Conservation (phyloP, 441 rosid species). For the Adansonia rubrostipa region DNA sequence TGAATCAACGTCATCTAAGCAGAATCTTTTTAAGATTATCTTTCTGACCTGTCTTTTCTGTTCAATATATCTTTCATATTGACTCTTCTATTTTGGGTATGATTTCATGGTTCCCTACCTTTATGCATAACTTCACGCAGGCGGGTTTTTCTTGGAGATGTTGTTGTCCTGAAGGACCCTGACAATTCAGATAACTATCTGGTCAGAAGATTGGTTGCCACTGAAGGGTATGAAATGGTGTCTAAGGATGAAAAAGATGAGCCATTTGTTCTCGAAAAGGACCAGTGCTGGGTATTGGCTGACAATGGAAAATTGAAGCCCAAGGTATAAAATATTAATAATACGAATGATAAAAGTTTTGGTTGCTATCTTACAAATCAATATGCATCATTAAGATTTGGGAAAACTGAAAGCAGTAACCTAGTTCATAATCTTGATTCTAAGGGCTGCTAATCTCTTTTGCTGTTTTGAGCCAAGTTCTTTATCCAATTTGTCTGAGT, state of each 20-base stretch:
- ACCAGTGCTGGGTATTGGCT: conserved; percentile 91
- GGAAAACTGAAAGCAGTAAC: no score
- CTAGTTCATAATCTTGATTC: no score
- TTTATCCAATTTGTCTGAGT: neutral
- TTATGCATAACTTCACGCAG: conserved; percentile 39
- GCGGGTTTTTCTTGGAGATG: conserved; percentile 83
- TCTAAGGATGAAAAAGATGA: conserved; percentile 77
- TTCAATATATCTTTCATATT: neutral
- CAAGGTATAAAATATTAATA: conserved; percentile 54
- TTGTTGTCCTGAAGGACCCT: conserved; percentile 84
- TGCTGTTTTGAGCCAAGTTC: neutral
- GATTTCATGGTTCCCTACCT: conserved; percentile 17
- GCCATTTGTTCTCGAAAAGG: conserved; percentile 79
- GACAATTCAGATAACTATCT: conserved; percentile 54
- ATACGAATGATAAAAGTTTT: neutral
- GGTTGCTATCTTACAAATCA: neutral
- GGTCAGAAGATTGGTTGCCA: conserved; percentile 89
- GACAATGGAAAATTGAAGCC: conserved; percentile 77
- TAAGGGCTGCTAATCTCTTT: neutral
- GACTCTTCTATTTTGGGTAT: neutral
- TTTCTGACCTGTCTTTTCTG: neutral
- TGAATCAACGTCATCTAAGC: neutral
- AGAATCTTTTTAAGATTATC: neutral
- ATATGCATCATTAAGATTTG: no score
- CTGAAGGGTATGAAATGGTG: conserved; percentile 86